A percentile compares a stretch with the other conserved stretches of the same genome.
Evolutionary conservation across 148 eudicot genomes (phyloP).

Genomic region (Pouteria glomerata): DNA sequence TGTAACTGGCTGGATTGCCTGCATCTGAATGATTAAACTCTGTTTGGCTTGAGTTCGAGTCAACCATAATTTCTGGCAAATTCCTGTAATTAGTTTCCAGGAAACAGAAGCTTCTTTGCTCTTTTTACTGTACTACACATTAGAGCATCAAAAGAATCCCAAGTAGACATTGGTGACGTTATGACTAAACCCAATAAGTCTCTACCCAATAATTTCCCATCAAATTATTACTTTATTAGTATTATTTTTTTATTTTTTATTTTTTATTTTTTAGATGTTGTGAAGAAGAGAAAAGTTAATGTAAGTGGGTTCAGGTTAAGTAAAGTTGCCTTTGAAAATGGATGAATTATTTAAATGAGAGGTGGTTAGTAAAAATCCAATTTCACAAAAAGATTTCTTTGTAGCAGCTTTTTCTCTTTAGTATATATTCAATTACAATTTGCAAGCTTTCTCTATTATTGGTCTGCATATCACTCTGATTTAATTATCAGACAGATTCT

Average conservation of each 20-base stretch:
- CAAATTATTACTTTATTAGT: not conserved
- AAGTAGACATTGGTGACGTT: constrained; percentile 43
- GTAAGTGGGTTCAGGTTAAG: constrained; percentile 39
- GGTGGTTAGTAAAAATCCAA: constrained; percentile 24
- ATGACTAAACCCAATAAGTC: constrained; percentile 45
- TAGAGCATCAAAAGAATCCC: constrained; percentile 36
- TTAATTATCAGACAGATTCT: constrained; percentile 34
- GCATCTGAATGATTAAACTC: constrained; percentile 37
- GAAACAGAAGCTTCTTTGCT: constrained; percentile 40
- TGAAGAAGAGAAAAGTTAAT: constrained; percentile 12
- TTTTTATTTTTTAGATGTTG: too few species aligned
- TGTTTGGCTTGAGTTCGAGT: constrained; percentile 27
- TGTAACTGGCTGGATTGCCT: constrained; percentile 42
- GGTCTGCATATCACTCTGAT: constrained; percentile 17
- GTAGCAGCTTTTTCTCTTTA: constrained; percentile 11
- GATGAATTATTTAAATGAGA: constrained; percentile 14
- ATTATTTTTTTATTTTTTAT: too few species aligned
- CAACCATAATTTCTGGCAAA: constrained; percentile 42
- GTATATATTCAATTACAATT: not conserved
- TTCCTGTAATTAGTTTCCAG: constrained; percentile 13
- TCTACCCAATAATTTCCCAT: constrained; percentile 16
- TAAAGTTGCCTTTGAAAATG: constrained; percentile 24
- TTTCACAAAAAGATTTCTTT: constrained; percentile 6
- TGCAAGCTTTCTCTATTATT: constrained; percentile 21
- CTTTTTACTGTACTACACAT: constrained; percentile 10